Evolutionary conservation across 2,329 filamentous ascomycete genomes (phyloP).

Genomic region (Pseudocercospora crystallina): DNA sequence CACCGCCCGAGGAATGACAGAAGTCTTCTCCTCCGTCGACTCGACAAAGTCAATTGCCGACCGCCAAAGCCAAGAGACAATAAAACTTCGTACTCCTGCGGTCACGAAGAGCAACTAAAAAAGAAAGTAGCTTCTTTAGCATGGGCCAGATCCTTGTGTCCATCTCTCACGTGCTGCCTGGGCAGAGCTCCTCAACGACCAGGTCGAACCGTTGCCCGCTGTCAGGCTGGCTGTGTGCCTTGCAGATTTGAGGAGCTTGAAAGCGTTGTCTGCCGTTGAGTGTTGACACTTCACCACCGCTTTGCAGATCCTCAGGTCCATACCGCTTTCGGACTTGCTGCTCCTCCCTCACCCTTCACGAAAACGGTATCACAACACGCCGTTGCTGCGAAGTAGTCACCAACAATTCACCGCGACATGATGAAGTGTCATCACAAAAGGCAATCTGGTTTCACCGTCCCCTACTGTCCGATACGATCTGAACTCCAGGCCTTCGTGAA

Average conservation of each 20-base stretch:
- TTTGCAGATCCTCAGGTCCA: too few species aligned
- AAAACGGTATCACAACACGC: too few species aligned
- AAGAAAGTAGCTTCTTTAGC: too few species aligned
- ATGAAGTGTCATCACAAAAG: conserved; percentile 3
- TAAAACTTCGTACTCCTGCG: neutral
- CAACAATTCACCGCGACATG: neutral
- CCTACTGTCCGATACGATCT: conserved; percentile 6
- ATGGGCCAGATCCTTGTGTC: too few species aligned
- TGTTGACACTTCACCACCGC: too few species aligned
- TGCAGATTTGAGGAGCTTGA: neutral
- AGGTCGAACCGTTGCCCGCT: neutral
- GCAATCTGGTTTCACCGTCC: neutral
- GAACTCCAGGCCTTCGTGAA: neutral
- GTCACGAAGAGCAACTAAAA: too few species aligned
- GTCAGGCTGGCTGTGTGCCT: neutral
- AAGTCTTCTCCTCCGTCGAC: too few species aligned
- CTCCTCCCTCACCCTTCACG: neutral
- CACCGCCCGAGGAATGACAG: too few species aligned
- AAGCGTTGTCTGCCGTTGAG: too few species aligned
- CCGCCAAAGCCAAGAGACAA: conserved; percentile 4
- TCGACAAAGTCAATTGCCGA: neutral
- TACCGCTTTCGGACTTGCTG: too few species aligned
- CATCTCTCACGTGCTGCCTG: too few species aligned
- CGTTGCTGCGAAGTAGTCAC: too few species aligned
- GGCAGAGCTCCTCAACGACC: neutral